Percentiles rank a stretch among this genome's conserved stretches.
phyloP scores from a whole-genome alignment of 345 rosid species.

The Heritiera littoralis region DNA sequence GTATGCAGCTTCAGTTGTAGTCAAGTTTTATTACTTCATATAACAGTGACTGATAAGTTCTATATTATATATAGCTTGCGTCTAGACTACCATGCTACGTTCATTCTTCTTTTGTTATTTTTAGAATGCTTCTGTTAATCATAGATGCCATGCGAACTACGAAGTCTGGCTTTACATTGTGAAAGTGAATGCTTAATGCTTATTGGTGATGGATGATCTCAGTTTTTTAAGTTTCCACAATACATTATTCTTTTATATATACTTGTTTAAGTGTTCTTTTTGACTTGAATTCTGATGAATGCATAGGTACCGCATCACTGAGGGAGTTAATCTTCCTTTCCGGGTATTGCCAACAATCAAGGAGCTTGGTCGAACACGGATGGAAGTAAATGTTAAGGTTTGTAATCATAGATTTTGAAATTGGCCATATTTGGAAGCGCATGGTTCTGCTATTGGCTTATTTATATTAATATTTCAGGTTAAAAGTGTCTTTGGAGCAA shows the following conservation, averaged over 20 bases:
- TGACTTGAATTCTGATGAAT: neutral
- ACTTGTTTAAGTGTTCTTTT: neutral
- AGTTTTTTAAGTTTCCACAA: neutral
- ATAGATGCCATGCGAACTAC: neutral
- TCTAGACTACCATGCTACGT: neutral
- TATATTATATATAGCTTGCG: neutral
- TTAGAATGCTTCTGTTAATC: neutral
- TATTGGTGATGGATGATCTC: neutral
- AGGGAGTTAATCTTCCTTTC: slow-evolving; percentile 98
- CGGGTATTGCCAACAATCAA: slow-evolving; percentile 95
- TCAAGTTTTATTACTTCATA: neutral
- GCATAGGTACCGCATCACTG: slow-evolving; percentile 88
- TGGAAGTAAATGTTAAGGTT: slow-evolving; percentile 99
- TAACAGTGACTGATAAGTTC: neutral
- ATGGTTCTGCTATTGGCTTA: slow-evolving; percentile 22
- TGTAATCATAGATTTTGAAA: slow-evolving; percentile 29
- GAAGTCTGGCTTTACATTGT: neutral
- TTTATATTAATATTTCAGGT: slow-evolving; percentile 53
- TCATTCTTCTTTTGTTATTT: neutral
- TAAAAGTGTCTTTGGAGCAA: slow-evolving; percentile 99
- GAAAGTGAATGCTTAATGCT: neutral
- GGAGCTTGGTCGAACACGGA: slow-evolving; percentile 98
- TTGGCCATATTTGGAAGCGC: slow-evolving; percentile 25
- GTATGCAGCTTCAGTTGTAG: neutral
- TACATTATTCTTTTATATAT: neutral